Evolutionary conservation across 805 yeast species (phyloP).

Genomic region (Metschnikowia aberdeeniae): DNA sequence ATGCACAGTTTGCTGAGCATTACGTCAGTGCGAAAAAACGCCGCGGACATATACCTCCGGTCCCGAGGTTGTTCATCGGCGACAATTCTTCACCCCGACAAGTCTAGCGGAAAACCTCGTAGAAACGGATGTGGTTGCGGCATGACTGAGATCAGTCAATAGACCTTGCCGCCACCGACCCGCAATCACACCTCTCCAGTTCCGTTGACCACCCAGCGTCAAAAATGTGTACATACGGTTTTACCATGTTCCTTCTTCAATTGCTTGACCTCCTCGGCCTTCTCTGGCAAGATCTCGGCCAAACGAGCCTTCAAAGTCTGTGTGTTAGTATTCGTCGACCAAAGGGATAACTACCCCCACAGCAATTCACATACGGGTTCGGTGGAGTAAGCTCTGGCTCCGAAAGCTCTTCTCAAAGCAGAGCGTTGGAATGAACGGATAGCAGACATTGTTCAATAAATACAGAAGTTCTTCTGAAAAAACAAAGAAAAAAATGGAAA

Average conservation of each 20-base stretch:
- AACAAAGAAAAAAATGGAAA: slow-evolving; percentile 12
- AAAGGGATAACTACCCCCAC: neutral
- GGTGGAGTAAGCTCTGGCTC: slow-evolving; percentile 20
- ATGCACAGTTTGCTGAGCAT: neutral
- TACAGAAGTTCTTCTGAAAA: slow-evolving; percentile 7
- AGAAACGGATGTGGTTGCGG: too few relatives aligned
- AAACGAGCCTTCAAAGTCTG: slow-evolving; percentile 90
- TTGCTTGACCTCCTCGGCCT: slow-evolving; percentile 85
- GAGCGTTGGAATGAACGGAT: slow-evolving; percentile 37
- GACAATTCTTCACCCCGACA: too few relatives aligned
- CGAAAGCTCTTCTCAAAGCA: slow-evolving; percentile 21
- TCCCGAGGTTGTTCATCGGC: neutral
- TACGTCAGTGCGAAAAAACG: slow-evolving; percentile 6
- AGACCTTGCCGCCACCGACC: too few relatives aligned
- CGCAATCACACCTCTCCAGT: too few relatives aligned
- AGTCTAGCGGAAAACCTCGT: too few relatives aligned
- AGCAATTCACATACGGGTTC: slow-evolving; percentile 22
- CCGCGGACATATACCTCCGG: slow-evolving; percentile 2
- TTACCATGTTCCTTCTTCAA: slow-evolving; percentile 89
- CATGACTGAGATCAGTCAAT: too few relatives aligned
- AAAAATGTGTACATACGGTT: slow-evolving; percentile 45
- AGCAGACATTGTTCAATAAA: slow-evolving; percentile 26
- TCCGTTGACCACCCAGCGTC: too few relatives aligned
- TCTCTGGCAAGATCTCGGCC: slow-evolving; percentile 86
- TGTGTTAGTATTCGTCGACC: slow-evolving; percentile 14